Percentiles rank a stretch among this genome's conserved stretches.
These are phyloP conservation scores for Anacardium occidentale DNA, from an alignment of 345 rosid genomes.

Conservation along the genomic window DNA sequence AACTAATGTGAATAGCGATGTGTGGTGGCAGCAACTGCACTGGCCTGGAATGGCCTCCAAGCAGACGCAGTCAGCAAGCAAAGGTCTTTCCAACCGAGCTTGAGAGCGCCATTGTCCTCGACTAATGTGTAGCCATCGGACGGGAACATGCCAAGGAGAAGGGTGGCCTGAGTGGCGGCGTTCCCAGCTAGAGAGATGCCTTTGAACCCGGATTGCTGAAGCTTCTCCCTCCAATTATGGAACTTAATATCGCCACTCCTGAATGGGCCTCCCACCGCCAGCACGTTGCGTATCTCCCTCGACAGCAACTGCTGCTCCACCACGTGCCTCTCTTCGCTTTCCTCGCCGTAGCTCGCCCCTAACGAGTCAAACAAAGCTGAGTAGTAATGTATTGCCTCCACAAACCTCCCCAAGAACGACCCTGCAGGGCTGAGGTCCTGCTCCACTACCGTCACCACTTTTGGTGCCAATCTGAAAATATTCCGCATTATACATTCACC, in stretches of 20 bases:
- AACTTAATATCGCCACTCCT: constrained; percentile 71
- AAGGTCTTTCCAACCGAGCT: constrained; percentile 98
- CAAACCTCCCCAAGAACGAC: constrained; percentile 87
- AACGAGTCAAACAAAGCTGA: constrained; percentile 90
- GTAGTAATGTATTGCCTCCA: constrained; percentile 97
- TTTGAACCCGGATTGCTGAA: constrained; percentile 81
- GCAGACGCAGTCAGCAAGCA: constrained; percentile 98
- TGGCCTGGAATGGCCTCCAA: constrained; percentile 67
- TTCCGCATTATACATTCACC: not conserved
- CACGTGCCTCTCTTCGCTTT: constrained; percentile 94
- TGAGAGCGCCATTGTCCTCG: constrained; percentile 87
- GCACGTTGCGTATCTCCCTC: constrained; percentile 78
- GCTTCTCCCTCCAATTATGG: constrained; percentile 93
- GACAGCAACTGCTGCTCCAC: constrained; percentile 97
- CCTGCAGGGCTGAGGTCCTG: constrained; percentile 95
- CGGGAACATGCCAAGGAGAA: constrained; percentile 90
- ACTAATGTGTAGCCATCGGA: constrained; percentile 94
- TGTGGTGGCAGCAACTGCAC: constrained; percentile 11
- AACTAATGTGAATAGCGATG: constrained; percentile 27
- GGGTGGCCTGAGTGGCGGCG: constrained; percentile 88
- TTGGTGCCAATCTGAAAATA: constrained; percentile 75
- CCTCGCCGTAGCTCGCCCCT: constrained; percentile 94
- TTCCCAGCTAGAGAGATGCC: constrained; percentile 83
- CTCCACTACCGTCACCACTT: constrained; percentile 95
- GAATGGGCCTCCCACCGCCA: constrained; percentile 85